Percentiles rank a stretch among this genome's conserved stretches.
phyloP scores from a whole-genome alignment of 306 rosid species.

The Purshia tridentata region DNA sequence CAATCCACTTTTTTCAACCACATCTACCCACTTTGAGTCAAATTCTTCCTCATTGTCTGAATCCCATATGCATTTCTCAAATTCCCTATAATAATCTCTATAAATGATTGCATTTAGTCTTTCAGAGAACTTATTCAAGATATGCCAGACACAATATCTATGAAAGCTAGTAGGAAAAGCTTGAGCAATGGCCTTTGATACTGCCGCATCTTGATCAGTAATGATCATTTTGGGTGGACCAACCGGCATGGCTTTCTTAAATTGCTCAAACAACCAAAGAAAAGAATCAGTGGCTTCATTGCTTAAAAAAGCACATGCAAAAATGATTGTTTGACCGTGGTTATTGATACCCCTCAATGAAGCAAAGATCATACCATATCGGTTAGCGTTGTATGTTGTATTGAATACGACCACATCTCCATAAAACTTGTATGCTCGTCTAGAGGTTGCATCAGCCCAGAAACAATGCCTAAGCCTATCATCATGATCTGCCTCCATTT shows the following conservation, averaged over 20 bases:
- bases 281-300: neutral
- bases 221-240: neutral
- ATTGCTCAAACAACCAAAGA: neutral
- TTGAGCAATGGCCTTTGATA: neutral
- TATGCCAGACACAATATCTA: slow-evolving; percentile 1
- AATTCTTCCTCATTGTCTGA: neutral
- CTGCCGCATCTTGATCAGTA: neutral
- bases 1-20: neutral
- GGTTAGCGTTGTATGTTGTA: neutral
- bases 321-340: neutral
- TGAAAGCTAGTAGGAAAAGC: neutral
- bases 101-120: neutral
- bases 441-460: neutral
- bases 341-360: neutral
- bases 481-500: neutral
- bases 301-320: neutral
- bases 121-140: neutral
- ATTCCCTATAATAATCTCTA: neutral
- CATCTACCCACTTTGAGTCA: neutral
- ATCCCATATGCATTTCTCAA: neutral
- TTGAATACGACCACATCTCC: neutral
- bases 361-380: neutral
- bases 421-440: neutral
- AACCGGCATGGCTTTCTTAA: slow-evolving; percentile 5
- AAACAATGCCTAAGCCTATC: neutral